These are phyloP conservation scores for Pseudohalonectria lignicola DNA, from an alignment of 2,329 filamentous ascomycete species.

Conservation along the genomic window DNA sequence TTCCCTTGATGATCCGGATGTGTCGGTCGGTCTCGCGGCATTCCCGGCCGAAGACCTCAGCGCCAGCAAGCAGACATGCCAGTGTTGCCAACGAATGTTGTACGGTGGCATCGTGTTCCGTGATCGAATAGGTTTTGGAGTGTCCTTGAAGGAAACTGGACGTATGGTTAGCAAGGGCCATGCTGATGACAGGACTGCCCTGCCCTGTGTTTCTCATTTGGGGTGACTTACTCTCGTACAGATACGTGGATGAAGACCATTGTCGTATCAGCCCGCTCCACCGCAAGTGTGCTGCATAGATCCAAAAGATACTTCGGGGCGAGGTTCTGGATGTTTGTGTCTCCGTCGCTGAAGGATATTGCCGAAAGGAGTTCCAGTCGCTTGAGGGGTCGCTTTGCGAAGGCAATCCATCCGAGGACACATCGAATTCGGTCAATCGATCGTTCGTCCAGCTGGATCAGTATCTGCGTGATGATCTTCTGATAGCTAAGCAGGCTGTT, in stretches of 20 bases:
- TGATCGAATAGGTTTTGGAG: no score
- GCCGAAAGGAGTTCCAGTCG: slow-evolving; percentile 22
- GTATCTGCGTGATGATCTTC: slow-evolving; percentile 15
- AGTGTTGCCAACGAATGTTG: neutral
- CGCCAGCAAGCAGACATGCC: slow-evolving; percentile 13
- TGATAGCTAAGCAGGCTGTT: slow-evolving; percentile 13
- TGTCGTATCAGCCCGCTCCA: slow-evolving; percentile 12
- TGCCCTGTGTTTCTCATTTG: no score
- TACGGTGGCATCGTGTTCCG: neutral
- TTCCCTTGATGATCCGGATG: slow-evolving; percentile 12
- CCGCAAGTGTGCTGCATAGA: slow-evolving; percentile 12
- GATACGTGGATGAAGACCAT: slow-evolving; percentile 16
- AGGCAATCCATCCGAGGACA: slow-evolving; percentile 24
- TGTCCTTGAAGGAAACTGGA: neutral
- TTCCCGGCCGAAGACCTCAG: slow-evolving; percentile 6
- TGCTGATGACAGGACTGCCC: no score
- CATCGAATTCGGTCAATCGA: slow-evolving; percentile 16
- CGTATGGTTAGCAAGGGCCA: no score
- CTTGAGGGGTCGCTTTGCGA: slow-evolving; percentile 20
- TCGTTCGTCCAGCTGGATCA: slow-evolving; percentile 11
- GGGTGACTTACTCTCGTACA: slow-evolving; percentile 15
- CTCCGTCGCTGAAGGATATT: slow-evolving; percentile 12
- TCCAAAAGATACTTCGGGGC: slow-evolving; percentile 14
- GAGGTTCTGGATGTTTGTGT: slow-evolving; percentile 4
- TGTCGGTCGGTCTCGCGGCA: neutral